Evolutionary conservation across 257 asterid species (phyloP).

Genomic region (Eucommia ulmoides): DNA sequence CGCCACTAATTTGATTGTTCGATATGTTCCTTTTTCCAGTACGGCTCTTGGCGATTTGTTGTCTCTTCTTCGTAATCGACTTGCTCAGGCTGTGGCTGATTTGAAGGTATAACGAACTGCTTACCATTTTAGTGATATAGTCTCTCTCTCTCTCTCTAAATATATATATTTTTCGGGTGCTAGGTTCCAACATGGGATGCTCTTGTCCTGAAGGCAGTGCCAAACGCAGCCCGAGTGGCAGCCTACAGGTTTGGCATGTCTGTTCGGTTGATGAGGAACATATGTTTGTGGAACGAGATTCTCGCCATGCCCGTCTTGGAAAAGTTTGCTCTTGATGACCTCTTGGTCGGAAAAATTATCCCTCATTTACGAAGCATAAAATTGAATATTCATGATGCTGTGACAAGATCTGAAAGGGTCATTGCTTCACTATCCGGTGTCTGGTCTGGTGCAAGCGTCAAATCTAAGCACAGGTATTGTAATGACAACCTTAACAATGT

Average conservation of each 20-base stretch:
- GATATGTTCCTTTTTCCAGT: slow-evolving; percentile 62
- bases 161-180: background rate
- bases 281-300: slow-evolving; percentile 72
- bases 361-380: slow-evolving; percentile 86
- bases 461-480: slow-evolving; percentile 53
- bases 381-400: slow-evolving; percentile 66
- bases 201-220: slow-evolving; percentile 51
- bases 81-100: slow-evolving; percentile 65
- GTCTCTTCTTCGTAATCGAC: slow-evolving; percentile 66
- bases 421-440: slow-evolving; percentile 70
- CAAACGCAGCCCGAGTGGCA: slow-evolving; percentile 78
- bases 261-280: slow-evolving; percentile 73
- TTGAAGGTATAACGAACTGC: slow-evolving; percentile 36
- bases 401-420: slow-evolving; percentile 63
- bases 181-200: slow-evolving; percentile 92
- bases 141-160: background rate
- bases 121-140: background rate
- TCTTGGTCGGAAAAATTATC: slow-evolving; percentile 63
- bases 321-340: slow-evolving; percentile 72
- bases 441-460: slow-evolving; percentile 70
- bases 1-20: slow-evolving; percentile 54
- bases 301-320: slow-evolving; percentile 70
- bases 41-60: slow-evolving; percentile 52
- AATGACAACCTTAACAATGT: too few species aligned
- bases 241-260: slow-evolving; percentile 83